Base-by-base conservation (phyloP, 1,284 basidiomycete genomes). In the Exobasidium cylindrosporum region DNA sequence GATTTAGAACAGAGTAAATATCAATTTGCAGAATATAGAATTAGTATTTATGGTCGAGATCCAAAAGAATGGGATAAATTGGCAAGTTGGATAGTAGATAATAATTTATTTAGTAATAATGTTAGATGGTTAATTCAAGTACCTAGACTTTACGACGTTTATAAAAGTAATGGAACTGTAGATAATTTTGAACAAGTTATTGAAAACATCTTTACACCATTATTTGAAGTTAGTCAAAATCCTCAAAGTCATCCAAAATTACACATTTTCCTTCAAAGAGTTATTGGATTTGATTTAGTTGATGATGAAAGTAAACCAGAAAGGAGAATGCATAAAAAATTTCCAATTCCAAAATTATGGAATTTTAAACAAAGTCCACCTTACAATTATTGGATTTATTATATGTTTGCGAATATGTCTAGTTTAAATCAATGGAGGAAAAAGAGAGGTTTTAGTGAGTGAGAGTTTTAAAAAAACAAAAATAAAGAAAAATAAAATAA, bases 1-100 rank as follows among this genome's bases (percentile, higher is more conserved):
- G 96, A 98, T 85, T 81, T 97, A 40, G 93, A 97, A 81, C 91
- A 95, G 81, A 94, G 90, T 84, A 99, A 99, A 82, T 99, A 99
- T 76, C 95, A 98, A 84, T 67, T 67, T 69, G 65, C 79, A 86
- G 90, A 99, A 83, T 99, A 96, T 89, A 87, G 96, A 7, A 85
- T 98, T 65, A 95, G 91, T 62, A 92, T 99, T 70, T 99, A 98
- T 73, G 96, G 94, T 6, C 87, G 56, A 4, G 83, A 81, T 61
- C 62, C 80, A 45, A 77, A 87, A 65, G 96, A 99, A 82, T 99
- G 96, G 96, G 96, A 98, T 83, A 97, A 97, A 78, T 84, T 99
- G 4, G 95, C 96, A 5, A 89, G 88, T 83, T 99, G 96, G 96
- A 88, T 98, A 57, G 87, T 97, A 75, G 86, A 91, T 78, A 87